Base-by-base conservation (phyloP, 768 basidiomycete species). In the Tremella yokohamensis region DNA sequence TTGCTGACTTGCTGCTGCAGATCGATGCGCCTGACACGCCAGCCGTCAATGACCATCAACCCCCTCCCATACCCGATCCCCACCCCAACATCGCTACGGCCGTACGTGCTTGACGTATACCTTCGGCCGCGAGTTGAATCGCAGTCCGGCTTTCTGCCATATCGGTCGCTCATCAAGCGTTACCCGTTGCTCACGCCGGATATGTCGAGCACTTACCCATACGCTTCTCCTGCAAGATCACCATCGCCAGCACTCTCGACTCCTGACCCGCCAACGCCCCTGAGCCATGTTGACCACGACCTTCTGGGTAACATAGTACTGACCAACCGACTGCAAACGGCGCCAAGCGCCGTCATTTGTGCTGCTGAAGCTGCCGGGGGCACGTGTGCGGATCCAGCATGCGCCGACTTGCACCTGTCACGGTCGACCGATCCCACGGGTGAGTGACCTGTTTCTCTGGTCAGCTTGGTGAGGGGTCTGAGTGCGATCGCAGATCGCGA, bases 301-400 rank as follows among this genome's bases (percentile, higher is more conserved):
- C 52, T 72, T 9, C 54, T 72, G 24, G 38, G 49, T 25, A 57
- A 58, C 16, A 61, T 72, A 29, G 39, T 69, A 65, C 68, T 72
- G 57, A 72, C 70, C 19, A 51, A 62, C 25, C 44, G 65, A 24
- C 20, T 65, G n/a, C 37, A 40, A 37, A 37, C 42, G 8, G 62
- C 66, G 16, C 67, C 68, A 3, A 49, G 53, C 22, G 54, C 58
- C 3, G 40, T 60, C 24, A 57, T 69, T 13, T 72, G 70, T 47
- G 25, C 37, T n/a, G 65, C 68, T 16, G 70, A 72, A 54, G 58
- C 49, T 8, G 61, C 40, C 11, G 70, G 70, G 3, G 70, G 70
- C 22, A 54, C 34, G 20, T 72, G 70, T 50, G 70, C 70, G 19
- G 65, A 72, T 60, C 53, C 52, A 48, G 52, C 42, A 26, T 72